Base-by-base conservation (phyloP, 108 stramenopile species). In the Discostella pseudostelligera region DNA sequence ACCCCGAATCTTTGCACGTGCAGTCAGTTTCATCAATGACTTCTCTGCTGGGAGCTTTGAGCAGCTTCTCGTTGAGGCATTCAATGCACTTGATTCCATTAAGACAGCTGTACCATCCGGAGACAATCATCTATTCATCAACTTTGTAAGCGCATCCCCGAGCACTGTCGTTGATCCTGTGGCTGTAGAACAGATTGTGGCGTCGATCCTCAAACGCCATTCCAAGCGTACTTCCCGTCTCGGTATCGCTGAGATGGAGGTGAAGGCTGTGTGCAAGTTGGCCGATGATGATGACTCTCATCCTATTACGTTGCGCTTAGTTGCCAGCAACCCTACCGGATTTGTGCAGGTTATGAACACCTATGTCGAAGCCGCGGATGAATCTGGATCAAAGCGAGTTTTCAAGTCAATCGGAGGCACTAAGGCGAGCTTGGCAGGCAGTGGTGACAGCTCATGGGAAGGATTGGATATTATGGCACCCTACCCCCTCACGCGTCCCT, bases 91-190 rank as follows among this genome's bases (percentile, higher is more conserved):
- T 43, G 97, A 96, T 55, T 69, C 75, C 16, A 76, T 69, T 29
- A 76, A 76, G 49, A 73, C 94, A 17, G 81, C 75, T 46, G 61
- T 62, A 45, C 74, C 81, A 67, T 60, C 61, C 26, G 49, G 59
- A 56, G 90, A 98, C 81, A 97, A 97, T 69, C 98, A 99, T 79
- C 76, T 99, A 39, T 99, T 99, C 67, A 69, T 99, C 59, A 99
- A 98, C 72, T 64, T 97, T 20, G 87, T 96, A 11, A 83, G 90
- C 44, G 86, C 91, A 35, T 86, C 83, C 13, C 92, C 86, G 55
- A 92, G 83, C 60, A 80, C 86, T 40, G 87, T 94, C 14, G 70
- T 94, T 24, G 90, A 93, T 58, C 93, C 96, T 43, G 88, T 88
- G 13, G 79, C 83, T 25, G 87, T 95, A 22, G 94, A 95, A 53